Percentiles rank a stretch among this genome's conserved stretches.
Conservation (phyloP, 129 eudicot genomes). For the Tagetes patula region DNA sequence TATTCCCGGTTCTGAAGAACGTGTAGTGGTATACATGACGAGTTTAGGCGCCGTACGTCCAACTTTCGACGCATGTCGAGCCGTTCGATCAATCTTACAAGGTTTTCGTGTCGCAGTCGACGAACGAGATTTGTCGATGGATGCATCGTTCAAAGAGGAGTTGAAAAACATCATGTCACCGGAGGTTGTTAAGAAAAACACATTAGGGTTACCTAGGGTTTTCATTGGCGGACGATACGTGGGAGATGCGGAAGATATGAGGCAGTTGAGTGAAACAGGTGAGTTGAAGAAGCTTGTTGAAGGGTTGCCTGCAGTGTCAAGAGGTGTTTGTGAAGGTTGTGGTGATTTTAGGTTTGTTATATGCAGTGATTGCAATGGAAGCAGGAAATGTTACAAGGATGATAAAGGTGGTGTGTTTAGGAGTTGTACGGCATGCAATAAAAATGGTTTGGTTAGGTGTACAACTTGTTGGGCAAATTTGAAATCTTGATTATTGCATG, state of each 20-base stretch:
- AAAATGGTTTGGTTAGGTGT: constrained; percentile 93
- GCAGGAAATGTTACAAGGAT: constrained; percentile 67
- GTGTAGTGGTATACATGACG: constrained; percentile 67
- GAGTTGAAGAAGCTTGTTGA: constrained; percentile 67
- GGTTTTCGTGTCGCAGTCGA: constrained; percentile 72
- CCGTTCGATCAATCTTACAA: constrained; percentile 62
- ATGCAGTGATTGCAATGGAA: constrained; percentile 78
- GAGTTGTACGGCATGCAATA: constrained; percentile 73
- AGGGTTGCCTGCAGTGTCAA: constrained; percentile 51
- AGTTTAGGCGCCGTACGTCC: constrained; percentile 80
- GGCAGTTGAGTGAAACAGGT: constrained; percentile 69
- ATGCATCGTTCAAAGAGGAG: constrained; percentile 56
- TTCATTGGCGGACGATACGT: constrained; percentile 80
- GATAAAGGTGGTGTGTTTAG: constrained; percentile 57
- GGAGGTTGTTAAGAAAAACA: background rate
- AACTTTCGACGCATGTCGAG: constrained; percentile 82
- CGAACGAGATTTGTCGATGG: constrained; percentile 91
- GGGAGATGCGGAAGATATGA: constrained; percentile 84
- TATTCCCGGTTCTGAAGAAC: constrained; percentile 35
- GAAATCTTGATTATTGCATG: background rate
- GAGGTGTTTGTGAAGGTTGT: constrained; percentile 60
- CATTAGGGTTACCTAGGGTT: constrained; percentile 61
- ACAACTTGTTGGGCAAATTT: constrained; percentile 43
- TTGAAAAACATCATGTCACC: constrained; percentile 45
- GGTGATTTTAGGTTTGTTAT: constrained; percentile 78